Evolutionary conservation across 2,329 filamentous ascomycete genomes (phyloP), one percentile per base, ranked within the genome.

Genomic region (Paramyrothecium sp.): DNA sequence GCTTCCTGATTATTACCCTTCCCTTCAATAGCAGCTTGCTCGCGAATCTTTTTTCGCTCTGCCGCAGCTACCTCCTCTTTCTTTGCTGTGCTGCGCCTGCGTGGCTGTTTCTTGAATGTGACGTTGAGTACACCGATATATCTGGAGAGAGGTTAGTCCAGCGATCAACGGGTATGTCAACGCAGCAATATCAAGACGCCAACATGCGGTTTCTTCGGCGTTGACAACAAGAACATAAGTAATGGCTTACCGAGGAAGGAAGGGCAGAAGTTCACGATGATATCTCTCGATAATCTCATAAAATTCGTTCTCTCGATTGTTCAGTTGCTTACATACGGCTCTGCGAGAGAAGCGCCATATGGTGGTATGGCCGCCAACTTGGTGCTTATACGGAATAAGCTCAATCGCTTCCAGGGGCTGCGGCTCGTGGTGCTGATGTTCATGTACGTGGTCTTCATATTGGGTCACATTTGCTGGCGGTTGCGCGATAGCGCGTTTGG

Each of bases 41-140:
- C 67, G 58, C 73, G 70, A 7, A 69, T 60, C 65, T 68, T 73
- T 57, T 69, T 77, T 41, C 71, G 72, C 55, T 75, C 78, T 3
- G 56, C 70, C 21, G 65, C 63, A 0, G 68, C 67, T 13, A 65
- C 66, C 12, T 81, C 79, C 7, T 84, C 84, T 58, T 76, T 81
- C 61, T 76, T 84, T 54, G 77, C 73, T 1, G 75, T 79, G 34
- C 83, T 85, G 67, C 80, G 86, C 52, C 84, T 87, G 56, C 92
- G 91, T 2, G 85, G 81, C 57, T 88, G 87, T 71, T 96, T 97
- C 53, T 92, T 91, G 71, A 96, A 97, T 0, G 92, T 97, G 20
- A 97, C 94, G 72, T 97, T 98, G 53, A 99, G 78, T 47, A 99
- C 95, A 61, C 95, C 95, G 67, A 99, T 98, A 67, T 99, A 98